Evolutionary conservation across 306 rosid genomes (phyloP), one percentile per base, ranked within the genome.

Genomic region (Corylus avellana): DNA sequence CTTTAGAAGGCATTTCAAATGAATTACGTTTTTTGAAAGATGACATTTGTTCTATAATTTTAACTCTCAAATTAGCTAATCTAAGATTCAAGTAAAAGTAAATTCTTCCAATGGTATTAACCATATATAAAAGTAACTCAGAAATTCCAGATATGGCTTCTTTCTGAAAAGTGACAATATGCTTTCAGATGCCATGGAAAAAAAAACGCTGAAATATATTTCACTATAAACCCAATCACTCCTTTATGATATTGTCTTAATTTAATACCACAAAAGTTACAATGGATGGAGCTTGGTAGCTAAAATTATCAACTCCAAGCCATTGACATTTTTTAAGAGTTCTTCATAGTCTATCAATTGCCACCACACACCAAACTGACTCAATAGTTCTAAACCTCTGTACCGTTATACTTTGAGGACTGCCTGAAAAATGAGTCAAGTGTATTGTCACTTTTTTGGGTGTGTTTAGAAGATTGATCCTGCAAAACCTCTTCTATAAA

Each of bases 391-490:
- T 56, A 79, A 75, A 5, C 39, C 18, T 54, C 57, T 59, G 27
- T 79, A 89, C 97, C 91, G 84, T 85, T 69, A n/a, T 75, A 62
- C 46, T 86, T 78, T 25, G 80, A 37, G 84, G 89, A 76, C 80
- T 84, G 39, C 84, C 89, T 22, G 81, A 69, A 68, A 80, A 89
- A 22, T 29, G 72, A 56, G 84, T 89, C 92, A 22, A 78, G 64
- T 5, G 72, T 78, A 68, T 75, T 75, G 32, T 74, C 72, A 78
- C 75, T 79, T 83, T 77, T 82, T 53, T 78, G 84, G 56, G 83
- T 83, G 47, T 55, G 78, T 85, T 73, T 79, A 73, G 74, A 76
- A 86, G 83, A 85, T 68, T 39, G 42, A 72, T 79, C 88, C 94
- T 89, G 88, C 81, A 80, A 83, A 82, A 61, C 37, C 82, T 56